Base-by-base conservation (phyloP, 2,329 filamentous ascomycete species). In the Fusarium sp. region DNA sequence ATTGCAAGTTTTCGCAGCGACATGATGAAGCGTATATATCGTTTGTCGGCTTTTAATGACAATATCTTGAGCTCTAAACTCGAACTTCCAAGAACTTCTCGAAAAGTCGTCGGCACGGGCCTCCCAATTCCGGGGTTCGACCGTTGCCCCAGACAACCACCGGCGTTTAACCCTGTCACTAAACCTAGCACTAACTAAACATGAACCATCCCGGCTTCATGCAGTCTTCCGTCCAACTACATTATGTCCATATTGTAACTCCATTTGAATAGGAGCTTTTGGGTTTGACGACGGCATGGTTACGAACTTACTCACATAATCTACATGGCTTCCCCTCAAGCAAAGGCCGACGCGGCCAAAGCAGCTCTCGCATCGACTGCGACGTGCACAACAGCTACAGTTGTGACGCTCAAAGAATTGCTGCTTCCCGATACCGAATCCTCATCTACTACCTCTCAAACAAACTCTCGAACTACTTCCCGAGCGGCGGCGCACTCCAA, bases 341-440 rank as follows among this genome's bases (percentile, higher is more conserved):
- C 79, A 73, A 85, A 85, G 75, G 79, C 79, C 77, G 86, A 88
- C 70, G 84, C 87, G 69, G 86, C 90, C 77, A 90, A 89, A 78
- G 82, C 83, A 69, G 88, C 88, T 47, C 82, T 90, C 72, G 83
- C 86, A 70, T 88, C 86, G 63, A 84, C 85, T 14, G 82, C 86
- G 56, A 89, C 85, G 75, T 91, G 89, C 81, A 89, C 88, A 50
- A 81, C 86, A 24, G 79, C 85, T 3, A 87, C 84, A 34, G 85
- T 86, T 37, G 85, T 87, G 27, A 80, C 82, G 3, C 79, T 88
- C 67, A 87, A 87, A 76, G 85, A 87, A 62, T 80, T 88, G 24
- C 81, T 88, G 7, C 80, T 82, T 18, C 74, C 78, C 35, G 83
- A 84, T 13, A 18, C 76, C 62, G 81, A 83, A 52, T 60, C 62